phyloP scores from a whole-genome alignment of 306 rosid genomes.

The Elaeagnus macrophylla region DNA sequence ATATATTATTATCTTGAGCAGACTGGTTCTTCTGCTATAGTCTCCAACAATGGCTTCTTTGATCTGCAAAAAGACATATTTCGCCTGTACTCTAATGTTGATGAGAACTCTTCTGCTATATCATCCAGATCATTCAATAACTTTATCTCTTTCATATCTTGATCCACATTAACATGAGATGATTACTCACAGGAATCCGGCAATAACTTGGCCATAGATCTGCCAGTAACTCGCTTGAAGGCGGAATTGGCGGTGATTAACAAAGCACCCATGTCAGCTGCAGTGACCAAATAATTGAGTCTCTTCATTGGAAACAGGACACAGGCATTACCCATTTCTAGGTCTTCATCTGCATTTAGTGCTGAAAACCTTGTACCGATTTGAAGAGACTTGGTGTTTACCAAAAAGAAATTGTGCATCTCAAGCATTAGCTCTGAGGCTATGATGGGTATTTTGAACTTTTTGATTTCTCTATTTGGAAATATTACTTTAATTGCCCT shows the following conservation, averaged over 20 bases:
- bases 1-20: no score
- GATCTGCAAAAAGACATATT: no score
- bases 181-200: no score
- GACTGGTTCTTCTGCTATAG: no score
- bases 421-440: slow-evolving; percentile 94
- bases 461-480: slow-evolving; percentile 68
- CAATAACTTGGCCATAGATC: slow-evolving; percentile 23
- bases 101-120: no score
- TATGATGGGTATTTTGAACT: slow-evolving; percentile 39
- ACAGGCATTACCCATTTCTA: slow-evolving; percentile 63
- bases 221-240: slow-evolving; percentile 40
- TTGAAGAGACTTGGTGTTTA: slow-evolving; percentile 54
- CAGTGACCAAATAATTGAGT: slow-evolving; percentile 50
- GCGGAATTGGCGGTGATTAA: slow-evolving; percentile 79
- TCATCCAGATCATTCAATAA: no score
- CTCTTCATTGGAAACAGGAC: slow-evolving; percentile 71
- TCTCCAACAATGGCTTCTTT: no score
- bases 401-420: slow-evolving; percentile 39
- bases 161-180: no score
- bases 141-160: no score
- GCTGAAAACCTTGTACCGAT: slow-evolving; percentile 63
- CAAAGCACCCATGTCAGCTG: slow-evolving; percentile 60
- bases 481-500: slow-evolving; percentile 54
- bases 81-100: no score
- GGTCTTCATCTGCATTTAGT: slow-evolving; percentile 67